Base-by-base conservation (phyloP, 495 filamentous ascomycete species). In the Penicillium parvum region DNA sequence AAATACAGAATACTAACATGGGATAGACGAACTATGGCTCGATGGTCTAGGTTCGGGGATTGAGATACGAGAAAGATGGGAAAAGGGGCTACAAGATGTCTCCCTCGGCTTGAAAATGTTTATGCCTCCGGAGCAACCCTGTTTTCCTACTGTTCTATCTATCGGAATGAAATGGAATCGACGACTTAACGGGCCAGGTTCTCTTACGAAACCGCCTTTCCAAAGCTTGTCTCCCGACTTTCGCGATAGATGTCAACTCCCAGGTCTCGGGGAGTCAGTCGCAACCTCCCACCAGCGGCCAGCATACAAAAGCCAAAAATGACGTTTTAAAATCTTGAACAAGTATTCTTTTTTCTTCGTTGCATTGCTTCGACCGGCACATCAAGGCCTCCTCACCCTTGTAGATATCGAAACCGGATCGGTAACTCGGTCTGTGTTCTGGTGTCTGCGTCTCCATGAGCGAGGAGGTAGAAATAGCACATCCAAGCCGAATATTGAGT, bases 361-460 rank as follows among this genome's bases (percentile, higher is more conserved):
- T 40, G 16, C 19, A 37, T 40, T 35, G 15, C 39, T 29, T n/a
- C 28, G 44, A 49, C 38, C 58, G 68, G 69, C 68, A 63, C 43
- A 64, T 66, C 58, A 68, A 70, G 52, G 52, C 66, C 53, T 63
- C 63, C 68, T 68, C 67, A 59, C 53, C 47, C 59, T 29, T 48
- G 50, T 49, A 38, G 55, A 45, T 42, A 49, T 29, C 40, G 50
- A 56, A 57, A 57, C 47, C 32, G 44, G 37, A 37, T 43, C 37
- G 33, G 39, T 20, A 11, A 18, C 39, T 28, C 35, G 43, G 38
- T 63, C 57, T 55, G 55, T 49, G 50, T 51, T 55, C 49, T 34
- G 42, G 29, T 41, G 43, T 49, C 51, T 54, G 27, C 37, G 32
- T 48, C 37, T 45, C 61, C 43, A 65, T 69, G 68, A 67, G 64